Evolutionary conservation across 257 asterid genomes (phyloP).

Genomic region (Voacanga thouarsii): DNA sequence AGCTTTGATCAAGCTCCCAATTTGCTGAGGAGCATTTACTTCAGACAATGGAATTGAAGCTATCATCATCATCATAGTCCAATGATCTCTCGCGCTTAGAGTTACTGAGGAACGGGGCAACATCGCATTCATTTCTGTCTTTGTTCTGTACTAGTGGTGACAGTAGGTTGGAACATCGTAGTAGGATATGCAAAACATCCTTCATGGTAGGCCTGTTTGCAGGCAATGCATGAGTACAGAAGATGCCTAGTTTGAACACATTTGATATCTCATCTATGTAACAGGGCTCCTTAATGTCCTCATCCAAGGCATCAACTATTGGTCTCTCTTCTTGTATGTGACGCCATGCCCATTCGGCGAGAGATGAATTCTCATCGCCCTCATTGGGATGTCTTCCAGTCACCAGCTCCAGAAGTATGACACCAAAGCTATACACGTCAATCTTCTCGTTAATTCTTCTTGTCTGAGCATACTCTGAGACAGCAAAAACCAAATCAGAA

Average conservation of each 20-base stretch:
- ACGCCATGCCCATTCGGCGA: conserved; percentile 81
- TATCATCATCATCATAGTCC: conserved; percentile 27
- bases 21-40: background rate
- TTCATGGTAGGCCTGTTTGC: conserved; percentile 73
- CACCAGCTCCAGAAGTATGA: conserved; percentile 68
- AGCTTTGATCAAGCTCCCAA: background rate
- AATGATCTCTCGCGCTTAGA: conserved; percentile 27
- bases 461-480: conserved; percentile 73
- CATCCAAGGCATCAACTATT: conserved; percentile 45
- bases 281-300: conserved; percentile 50
- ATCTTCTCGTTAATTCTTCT: conserved; percentile 75
- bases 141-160: conserved; percentile 26
- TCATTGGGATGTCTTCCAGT: conserved; percentile 71
- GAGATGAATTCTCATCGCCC: conserved; percentile 67
- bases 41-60: conserved; percentile 34
- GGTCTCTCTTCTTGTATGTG: conserved; percentile 46
- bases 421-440: conserved; percentile 89
- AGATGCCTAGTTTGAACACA: conserved; percentile 66
- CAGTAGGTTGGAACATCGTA: conserved; percentile 32
- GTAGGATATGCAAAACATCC: conserved; percentile 58
- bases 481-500: background rate
- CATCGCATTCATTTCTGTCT: conserved; percentile 38
- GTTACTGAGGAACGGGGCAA: conserved; percentile 59
- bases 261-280: conserved; percentile 51
- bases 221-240: conserved; percentile 62